Conservation (phyloP, 106 monocot genomes). For the Dendrobium catenatum region DNA sequence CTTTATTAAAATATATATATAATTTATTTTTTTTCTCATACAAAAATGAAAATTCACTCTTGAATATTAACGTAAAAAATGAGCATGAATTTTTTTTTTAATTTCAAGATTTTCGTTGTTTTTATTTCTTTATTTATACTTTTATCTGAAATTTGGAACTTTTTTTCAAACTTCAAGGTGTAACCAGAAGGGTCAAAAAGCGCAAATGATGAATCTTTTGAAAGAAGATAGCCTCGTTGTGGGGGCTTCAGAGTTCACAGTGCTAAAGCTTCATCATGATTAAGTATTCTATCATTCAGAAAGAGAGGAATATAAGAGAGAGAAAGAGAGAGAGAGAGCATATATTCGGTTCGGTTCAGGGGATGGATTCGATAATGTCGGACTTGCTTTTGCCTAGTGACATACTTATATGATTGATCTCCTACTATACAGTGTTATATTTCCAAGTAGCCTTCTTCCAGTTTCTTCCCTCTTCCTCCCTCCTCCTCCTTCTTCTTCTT, state of each 20-base stretch:
- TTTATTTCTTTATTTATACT: too few relatives aligned
- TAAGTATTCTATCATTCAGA: neutral
- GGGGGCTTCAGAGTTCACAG: neutral
- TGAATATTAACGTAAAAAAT: too few relatives aligned
- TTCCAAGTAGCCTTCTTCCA: neutral
- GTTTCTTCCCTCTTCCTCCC: neutral
- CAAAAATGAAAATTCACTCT: too few relatives aligned
- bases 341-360: constrained; percentile 3
- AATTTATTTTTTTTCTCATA: neutral
- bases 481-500: constrained; percentile 1
- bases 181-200: neutral
- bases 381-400: neutral
- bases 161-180: neutral
- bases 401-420: neutral
- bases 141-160: too few relatives aligned
- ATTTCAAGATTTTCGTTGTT: too few relatives aligned
- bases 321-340: constrained; percentile 9
- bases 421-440: neutral
- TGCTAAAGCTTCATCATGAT: constrained; percentile 5
- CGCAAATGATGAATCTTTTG: constrained; percentile 6
- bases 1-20: neutral
- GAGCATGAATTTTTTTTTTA: too few relatives aligned
- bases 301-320: neutral
- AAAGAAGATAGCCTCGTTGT: constrained; percentile 3
- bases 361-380: neutral